These are phyloP conservation scores for Ceratocystis cacaofunesta DNA, from an alignment of 2,329 filamentous ascomycete species.

Conservation along the genomic window DNA sequence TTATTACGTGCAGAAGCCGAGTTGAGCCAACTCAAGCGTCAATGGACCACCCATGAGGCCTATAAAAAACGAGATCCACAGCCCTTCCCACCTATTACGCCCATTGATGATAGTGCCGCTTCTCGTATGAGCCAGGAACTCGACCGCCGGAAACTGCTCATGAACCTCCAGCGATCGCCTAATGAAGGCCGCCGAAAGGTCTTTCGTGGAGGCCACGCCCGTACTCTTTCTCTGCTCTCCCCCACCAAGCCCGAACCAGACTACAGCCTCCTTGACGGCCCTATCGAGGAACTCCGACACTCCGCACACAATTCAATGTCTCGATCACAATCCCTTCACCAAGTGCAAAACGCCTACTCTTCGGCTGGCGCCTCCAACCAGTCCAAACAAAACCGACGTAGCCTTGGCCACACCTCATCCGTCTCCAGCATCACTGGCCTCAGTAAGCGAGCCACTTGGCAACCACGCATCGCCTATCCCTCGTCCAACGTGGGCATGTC, in stretches of 20 bases:
- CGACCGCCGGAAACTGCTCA: conserved; percentile 56
- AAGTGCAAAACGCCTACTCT: conserved; percentile 13
- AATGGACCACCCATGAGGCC: conserved; percentile 66
- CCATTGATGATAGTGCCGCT: conserved; percentile 25
- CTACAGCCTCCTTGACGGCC: conserved; percentile 32
- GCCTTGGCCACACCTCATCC: conserved; percentile 6
- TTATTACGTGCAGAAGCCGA: conserved; percentile 69
- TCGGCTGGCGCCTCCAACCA: conserved; percentile 10
- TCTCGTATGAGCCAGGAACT: conserved; percentile 42
- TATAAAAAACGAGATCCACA: conserved; percentile 57
- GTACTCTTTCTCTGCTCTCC: conserved; percentile 69
- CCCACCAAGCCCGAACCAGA: conserved; percentile 36
- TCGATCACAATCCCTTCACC: conserved; percentile 13
- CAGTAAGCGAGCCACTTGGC: conserved; percentile 45
- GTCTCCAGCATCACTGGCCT: conserved; percentile 26
- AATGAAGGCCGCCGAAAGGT: conserved; percentile 40
- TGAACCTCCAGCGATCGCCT: conserved; percentile 35
- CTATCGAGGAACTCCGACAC: conserved; percentile 30
- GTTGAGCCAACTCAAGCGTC: conserved; percentile 60
- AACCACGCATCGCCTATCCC: conserved; percentile 33
- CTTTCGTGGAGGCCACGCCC: conserved; percentile 50
- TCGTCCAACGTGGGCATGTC: conserved; percentile 35
- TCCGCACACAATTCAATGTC: conserved; percentile 20
- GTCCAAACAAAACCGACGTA: neutral
- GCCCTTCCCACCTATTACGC: conserved; percentile 18